Percentiles rank a stretch among this genome's conserved stretches.
Conservation (phyloP, 192 early-diverging fungal species). For the Coemansia sp. region DNA sequence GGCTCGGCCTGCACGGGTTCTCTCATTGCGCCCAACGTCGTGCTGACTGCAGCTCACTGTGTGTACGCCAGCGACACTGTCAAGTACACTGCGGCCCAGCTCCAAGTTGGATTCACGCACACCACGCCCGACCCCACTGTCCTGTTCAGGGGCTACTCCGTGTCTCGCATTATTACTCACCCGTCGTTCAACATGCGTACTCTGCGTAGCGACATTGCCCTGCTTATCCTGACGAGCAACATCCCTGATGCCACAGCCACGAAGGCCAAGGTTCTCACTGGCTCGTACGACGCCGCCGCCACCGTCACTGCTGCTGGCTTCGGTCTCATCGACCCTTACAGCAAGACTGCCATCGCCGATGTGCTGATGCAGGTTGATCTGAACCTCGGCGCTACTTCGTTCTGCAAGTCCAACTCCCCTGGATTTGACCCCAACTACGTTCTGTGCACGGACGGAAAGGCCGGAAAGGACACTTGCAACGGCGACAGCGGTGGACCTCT, state of each 20-base stretch:
- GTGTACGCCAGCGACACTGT: slow-evolving; percentile 5
- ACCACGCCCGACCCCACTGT: slow-evolving; percentile 20
- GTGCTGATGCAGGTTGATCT: slow-evolving; percentile 48
- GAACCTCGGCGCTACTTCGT: background rate
- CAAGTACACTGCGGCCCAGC: slow-evolving; percentile 16
- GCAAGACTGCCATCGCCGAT: slow-evolving; percentile 8
- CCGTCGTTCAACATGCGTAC: slow-evolving; percentile 26
- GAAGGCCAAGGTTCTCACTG: slow-evolving; percentile 31
- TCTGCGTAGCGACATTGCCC: slow-evolving; percentile 39
- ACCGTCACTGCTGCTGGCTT: slow-evolving; percentile 43
- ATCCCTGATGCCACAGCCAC: slow-evolving; percentile 14
- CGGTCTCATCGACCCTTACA: slow-evolving; percentile 32
- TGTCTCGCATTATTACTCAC: slow-evolving; percentile 27
- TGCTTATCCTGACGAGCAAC: slow-evolving; percentile 31
- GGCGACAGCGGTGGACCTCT: slow-evolving; percentile 54
- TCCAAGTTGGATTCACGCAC: slow-evolving; percentile 33
- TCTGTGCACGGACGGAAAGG: slow-evolving; percentile 48
- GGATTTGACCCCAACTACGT: slow-evolving; percentile 14
- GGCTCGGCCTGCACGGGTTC: slow-evolving; percentile 40
- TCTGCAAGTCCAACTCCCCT: slow-evolving; percentile 22
- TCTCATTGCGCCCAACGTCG: slow-evolving; percentile 49
- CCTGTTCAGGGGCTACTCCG: slow-evolving; percentile 22
- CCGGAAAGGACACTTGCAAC: slow-evolving; percentile 47
- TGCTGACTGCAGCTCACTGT: slow-evolving; percentile 57
- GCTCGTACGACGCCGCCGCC: slow-evolving; percentile 15